These are phyloP conservation scores for Erysimum cheiri DNA, from an alignment of 441 rosid species.

Conservation along the genomic window DNA sequence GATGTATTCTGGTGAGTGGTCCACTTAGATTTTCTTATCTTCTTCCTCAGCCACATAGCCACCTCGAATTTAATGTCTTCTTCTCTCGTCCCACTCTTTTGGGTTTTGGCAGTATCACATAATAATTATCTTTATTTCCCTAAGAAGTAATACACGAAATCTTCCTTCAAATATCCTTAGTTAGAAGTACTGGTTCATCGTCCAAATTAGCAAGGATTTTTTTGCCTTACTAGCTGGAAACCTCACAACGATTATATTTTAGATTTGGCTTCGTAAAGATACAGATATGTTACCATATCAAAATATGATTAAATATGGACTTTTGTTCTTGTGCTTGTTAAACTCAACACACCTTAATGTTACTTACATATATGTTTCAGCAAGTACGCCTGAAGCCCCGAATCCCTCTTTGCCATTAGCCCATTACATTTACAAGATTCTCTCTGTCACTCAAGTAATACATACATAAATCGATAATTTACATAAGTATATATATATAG, in stretches of 20 bases:
- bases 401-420: too few species aligned
- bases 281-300: too few species aligned
- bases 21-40: not conserved
- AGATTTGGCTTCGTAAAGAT: not conserved
- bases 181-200: not conserved
- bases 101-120: conserved; percentile 9
- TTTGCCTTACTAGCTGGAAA: too few species aligned
- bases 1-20: conserved; percentile 13
- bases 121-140: not conserved
- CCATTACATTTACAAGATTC: too few species aligned
- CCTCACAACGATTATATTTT: not conserved
- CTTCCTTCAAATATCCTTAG: conserved; percentile 1
- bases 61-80: not conserved
- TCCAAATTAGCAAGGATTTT: not conserved
- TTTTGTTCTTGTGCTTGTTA: too few species aligned
- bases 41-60: not conserved
- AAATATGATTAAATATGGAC: too few species aligned
- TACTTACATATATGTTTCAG: not conserved
- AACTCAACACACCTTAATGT: not conserved
- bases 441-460: not conserved
- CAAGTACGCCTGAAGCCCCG: not conserved
- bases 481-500: not conserved
- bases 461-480: not conserved
- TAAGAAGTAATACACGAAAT: not conserved
- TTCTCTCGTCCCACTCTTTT: conserved; percentile 7